These are phyloP conservation scores for Agaricus blazei DNA, from an alignment of 768 basidiomycete species.

Conservation along the genomic window DNA sequence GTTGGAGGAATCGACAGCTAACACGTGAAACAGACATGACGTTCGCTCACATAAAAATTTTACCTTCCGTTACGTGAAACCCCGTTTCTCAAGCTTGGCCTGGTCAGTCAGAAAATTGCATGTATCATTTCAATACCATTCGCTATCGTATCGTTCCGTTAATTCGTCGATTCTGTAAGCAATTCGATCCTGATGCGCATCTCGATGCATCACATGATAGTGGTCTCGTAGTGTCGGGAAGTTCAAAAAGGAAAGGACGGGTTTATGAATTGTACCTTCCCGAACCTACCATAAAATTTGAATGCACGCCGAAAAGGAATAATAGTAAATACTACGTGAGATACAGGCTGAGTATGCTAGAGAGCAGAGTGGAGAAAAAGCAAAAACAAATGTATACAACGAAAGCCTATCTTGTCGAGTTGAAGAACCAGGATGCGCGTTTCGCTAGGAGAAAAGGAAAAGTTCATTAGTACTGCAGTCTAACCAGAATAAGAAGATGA, in stretches of 20 bases:
- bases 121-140: background rate
- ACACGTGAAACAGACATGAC: background rate
- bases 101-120: conserved; percentile 5
- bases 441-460: conserved; percentile 50
- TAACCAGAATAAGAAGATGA: conserved; percentile 21
- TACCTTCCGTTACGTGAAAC: conserved; percentile 4
- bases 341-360: conserved; percentile 21
- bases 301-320: conserved; percentile 6
- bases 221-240: background rate
- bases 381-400: conserved; percentile 3
- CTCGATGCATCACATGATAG: background rate
- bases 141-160: background rate
- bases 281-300: background rate
- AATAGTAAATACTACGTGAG: conserved; percentile 17
- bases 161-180: background rate
- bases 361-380: conserved; percentile 13
- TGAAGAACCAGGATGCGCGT: conserved; percentile 93
- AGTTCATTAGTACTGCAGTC: conserved; percentile 14
- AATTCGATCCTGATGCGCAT: background rate
- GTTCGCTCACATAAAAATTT: conserved; percentile 1
- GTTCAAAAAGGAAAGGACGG: no score
- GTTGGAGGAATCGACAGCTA: background rate
- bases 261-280: no score
- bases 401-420: conserved; percentile 41
- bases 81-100: background rate